Evolutionary conservation across 225 moss, liverwort and hornwort species (phyloP).

Genomic region (Physcomitrium patens): DNA sequence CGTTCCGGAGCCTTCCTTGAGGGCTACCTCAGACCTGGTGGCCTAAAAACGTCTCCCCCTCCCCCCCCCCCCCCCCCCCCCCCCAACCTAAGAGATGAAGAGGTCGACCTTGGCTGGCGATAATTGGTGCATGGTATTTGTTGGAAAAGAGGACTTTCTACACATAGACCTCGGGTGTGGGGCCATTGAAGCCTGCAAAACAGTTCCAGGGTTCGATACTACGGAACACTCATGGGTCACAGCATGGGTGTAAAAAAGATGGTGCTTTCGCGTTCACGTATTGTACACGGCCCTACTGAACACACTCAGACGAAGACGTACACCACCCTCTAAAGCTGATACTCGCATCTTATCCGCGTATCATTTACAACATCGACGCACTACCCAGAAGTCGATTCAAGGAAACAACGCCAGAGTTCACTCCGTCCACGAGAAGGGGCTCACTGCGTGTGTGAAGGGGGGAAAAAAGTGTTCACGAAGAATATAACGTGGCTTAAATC

Average conservation of each 20-base stretch:
- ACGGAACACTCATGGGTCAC: not conserved
- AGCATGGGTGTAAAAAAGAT: not conserved
- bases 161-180: slow-evolving; percentile 22
- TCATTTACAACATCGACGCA: not conserved
- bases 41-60: not conserved
- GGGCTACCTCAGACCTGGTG: not conserved
- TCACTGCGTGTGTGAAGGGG: no score
- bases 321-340: not conserved
- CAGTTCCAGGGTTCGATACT: not conserved
- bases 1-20: slow-evolving; percentile 1
- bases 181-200: slow-evolving; percentile 40
- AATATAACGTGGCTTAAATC: not conserved
- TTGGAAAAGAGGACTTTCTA: slow-evolving; percentile 8
- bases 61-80: slow-evolving; percentile 5
- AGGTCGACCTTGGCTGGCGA: slow-evolving; percentile 28
- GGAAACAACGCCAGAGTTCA: not conserved
- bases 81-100: slow-evolving; percentile 29
- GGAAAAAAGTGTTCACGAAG: not conserved
- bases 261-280: not conserved
- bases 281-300: not conserved
- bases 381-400: not conserved
- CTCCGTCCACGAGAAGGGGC: not conserved
- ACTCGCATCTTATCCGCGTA: not conserved
- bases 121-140: slow-evolving; percentile 8
- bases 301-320: not conserved